Evolutionary conservation across 1,284 basidiomycete genomes (phyloP).

Genomic region (Rhodotorula sp.): DNA sequence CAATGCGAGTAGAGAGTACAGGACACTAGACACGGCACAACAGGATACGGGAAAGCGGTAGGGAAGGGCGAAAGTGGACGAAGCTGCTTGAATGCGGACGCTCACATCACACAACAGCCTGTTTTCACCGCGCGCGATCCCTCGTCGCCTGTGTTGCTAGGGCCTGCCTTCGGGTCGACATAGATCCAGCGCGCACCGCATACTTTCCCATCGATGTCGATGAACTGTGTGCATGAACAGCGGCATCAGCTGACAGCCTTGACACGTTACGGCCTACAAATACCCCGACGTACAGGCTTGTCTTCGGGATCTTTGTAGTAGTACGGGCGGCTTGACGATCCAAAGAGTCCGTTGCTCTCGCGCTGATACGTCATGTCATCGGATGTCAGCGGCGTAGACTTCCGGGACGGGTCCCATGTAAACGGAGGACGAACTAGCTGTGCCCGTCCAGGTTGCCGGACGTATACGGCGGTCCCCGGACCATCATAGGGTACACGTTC

Average conservation of each 20-base stretch:
- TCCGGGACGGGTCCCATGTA: neutral
- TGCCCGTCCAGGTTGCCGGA: slow-evolving; percentile 29
- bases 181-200: slow-evolving; percentile 35
- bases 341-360: slow-evolving; percentile 34
- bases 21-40: neutral
- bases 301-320: slow-evolving; percentile 27
- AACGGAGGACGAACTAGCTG: slow-evolving; percentile 20
- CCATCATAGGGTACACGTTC: slow-evolving; percentile 32
- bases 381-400: too few species aligned
- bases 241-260: neutral
- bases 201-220: slow-evolving; percentile 38
- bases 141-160: neutral
- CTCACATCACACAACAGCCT: slow-evolving; percentile 17
- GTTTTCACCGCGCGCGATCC: neutral
- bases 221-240: slow-evolving; percentile 2
- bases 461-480: slow-evolving; percentile 33
- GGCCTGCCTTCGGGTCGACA: slow-evolving; percentile 30
- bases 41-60: neutral
- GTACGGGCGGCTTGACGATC: slow-evolving; percentile 28
- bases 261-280: too few species aligned
- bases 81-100: too few species aligned
- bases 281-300: slow-evolving; percentile 8
- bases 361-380: slow-evolving; percentile 12
- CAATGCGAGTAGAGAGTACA: neutral
- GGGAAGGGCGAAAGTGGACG: too few species aligned